phyloP scores from a whole-genome alignment of 345 rosid genomes.

The Acer negundo region DNA sequence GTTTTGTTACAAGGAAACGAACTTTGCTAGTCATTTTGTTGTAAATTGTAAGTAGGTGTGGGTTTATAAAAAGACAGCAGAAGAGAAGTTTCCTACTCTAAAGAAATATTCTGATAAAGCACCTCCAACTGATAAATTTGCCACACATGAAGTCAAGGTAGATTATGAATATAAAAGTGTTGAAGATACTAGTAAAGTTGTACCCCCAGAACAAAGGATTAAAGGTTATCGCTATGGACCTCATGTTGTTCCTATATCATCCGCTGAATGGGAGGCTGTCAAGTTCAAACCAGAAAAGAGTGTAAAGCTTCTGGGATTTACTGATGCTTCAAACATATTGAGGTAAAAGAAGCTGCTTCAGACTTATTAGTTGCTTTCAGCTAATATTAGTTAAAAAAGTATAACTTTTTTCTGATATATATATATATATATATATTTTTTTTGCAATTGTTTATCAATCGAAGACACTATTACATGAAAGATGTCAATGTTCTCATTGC shows the following conservation, averaged over 20 bases:
- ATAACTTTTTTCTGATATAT: not conserved
- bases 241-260: slow-evolving; percentile 88
- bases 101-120: slow-evolving; percentile 88
- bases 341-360: slow-evolving; percentile 46
- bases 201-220: slow-evolving; percentile 94
- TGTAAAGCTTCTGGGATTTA: slow-evolving; percentile 87
- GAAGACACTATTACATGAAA: slow-evolving; percentile 92
- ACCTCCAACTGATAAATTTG: slow-evolving; percentile 74
- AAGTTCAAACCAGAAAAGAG: slow-evolving; percentile 92
- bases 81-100: slow-evolving; percentile 89
- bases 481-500: slow-evolving; percentile 82
- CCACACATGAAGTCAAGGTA: slow-evolving; percentile 84
- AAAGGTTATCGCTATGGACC: slow-evolving; percentile 95
- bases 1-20: slow-evolving; percentile 2
- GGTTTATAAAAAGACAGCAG: slow-evolving; percentile 93
- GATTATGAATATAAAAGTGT: slow-evolving; percentile 73
- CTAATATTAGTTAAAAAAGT: slow-evolving; percentile 19
- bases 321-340: slow-evolving; percentile 67
- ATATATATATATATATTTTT: too few relatives aligned
- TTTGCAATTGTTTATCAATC: slow-evolving; percentile 26
- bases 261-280: slow-evolving; percentile 69
- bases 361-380: not conserved
- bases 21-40: not conserved
- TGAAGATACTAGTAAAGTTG: slow-evolving; percentile 51
- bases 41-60: slow-evolving; percentile 58